Percentiles rank a stretch among this genome's conserved stretches.
Conservation (phyloP, 345 rosid species). For the Orychophragmus violaceus region DNA sequence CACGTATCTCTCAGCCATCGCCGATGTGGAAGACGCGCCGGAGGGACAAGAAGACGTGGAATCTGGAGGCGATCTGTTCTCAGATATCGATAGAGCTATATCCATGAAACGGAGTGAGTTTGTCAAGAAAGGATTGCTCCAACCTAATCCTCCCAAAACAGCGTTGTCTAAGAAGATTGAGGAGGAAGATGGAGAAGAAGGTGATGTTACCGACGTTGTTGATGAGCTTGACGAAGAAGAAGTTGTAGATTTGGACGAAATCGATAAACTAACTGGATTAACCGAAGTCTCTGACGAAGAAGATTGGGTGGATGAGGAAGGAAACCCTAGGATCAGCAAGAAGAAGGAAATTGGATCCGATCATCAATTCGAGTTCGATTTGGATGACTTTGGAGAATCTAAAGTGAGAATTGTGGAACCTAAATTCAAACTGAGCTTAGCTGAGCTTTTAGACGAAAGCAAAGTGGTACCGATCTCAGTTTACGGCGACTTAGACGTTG, state of each 20-base stretch:
- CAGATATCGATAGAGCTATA: slow-evolving; percentile 82
- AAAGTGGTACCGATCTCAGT: slow-evolving; percentile 86
- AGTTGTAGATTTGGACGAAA: slow-evolving; percentile 77
- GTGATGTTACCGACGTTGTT: slow-evolving; percentile 22
- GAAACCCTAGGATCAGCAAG: slow-evolving; percentile 26
- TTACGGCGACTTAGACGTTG: slow-evolving; percentile 77
- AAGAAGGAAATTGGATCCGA: slow-evolving; percentile 31
- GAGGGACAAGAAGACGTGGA: slow-evolving; percentile 12
- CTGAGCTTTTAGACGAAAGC: slow-evolving; percentile 89
- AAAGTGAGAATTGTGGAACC: slow-evolving; percentile 68
- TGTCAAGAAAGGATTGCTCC: slow-evolving; percentile 63
- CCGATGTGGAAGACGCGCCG: slow-evolving; percentile 59
- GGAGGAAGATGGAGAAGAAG: slow-evolving; percentile 28
- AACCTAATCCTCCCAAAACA: slow-evolving; percentile 34
- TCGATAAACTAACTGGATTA: slow-evolving; percentile 55
- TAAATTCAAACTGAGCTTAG: slow-evolving; percentile 67
- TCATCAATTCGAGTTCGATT: slow-evolving; percentile 68
- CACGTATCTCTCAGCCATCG: slow-evolving; percentile 69
- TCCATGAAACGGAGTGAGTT: slow-evolving; percentile 72
- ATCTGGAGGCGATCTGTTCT: slow-evolving; percentile 62
- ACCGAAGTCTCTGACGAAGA: slow-evolving; percentile 40
- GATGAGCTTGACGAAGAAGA: slow-evolving; percentile 75
- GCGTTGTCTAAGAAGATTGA: slow-evolving; percentile 9
- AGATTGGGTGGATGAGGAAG: slow-evolving; percentile 39
- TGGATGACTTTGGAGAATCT: slow-evolving; percentile 54